Percentiles rank a stretch among this genome's conserved stretches.
Evolutionary conservation across 202 grass and related monocot genomes (phyloP).

Genomic region (Setaria viridis): DNA sequence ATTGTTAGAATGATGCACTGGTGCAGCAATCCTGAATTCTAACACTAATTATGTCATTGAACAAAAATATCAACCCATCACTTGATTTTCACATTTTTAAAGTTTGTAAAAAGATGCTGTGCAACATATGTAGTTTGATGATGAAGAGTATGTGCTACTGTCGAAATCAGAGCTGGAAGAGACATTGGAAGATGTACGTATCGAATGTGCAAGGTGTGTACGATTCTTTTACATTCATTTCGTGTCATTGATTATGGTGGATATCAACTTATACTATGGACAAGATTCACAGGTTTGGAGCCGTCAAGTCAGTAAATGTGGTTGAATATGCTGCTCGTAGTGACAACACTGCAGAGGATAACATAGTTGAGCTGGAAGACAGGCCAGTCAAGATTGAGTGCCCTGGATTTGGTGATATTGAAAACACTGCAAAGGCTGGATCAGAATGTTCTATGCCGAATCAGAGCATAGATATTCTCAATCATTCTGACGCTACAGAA

Average conservation of each 20-base stretch:
- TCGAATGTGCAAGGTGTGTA: constrained; percentile 80
- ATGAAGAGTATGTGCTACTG: constrained; percentile 74
- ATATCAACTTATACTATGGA: constrained; percentile 47
- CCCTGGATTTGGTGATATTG: constrained; percentile 13
- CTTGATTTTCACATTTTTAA: constrained; percentile 36
- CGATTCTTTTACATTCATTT: constrained; percentile 29
- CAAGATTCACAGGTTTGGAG: constrained; percentile 87
- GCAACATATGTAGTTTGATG: constrained; percentile 68
- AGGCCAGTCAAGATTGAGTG: constrained; percentile 33
- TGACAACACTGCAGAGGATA: constrained; percentile 29
- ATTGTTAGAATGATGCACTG: constrained; percentile 4
- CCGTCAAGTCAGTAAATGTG: constrained; percentile 79
- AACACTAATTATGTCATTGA: constrained; percentile 14
- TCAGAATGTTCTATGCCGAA: constrained; percentile 39
- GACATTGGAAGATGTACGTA: constrained; percentile 83
- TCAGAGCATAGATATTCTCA: constrained; percentile 32
- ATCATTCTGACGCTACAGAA: constrained; percentile 14
- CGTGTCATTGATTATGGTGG: constrained; percentile 44
- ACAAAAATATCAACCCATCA: constrained; percentile 9
- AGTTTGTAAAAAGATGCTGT: constrained; percentile 30
- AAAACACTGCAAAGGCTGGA: constrained; percentile 32
- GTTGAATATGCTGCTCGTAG: constrained; percentile 46
- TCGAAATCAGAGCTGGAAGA: constrained; percentile 85
- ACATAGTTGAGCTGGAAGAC: constrained; percentile 38
- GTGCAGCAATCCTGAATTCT: not conserved